A percentile compares a stretch with the other conserved stretches of the same genome.
Evolutionary conservation across 1,284 basidiomycete genomes (phyloP).

Genomic region (Cutaneotrichosporon cavernicola): DNA sequence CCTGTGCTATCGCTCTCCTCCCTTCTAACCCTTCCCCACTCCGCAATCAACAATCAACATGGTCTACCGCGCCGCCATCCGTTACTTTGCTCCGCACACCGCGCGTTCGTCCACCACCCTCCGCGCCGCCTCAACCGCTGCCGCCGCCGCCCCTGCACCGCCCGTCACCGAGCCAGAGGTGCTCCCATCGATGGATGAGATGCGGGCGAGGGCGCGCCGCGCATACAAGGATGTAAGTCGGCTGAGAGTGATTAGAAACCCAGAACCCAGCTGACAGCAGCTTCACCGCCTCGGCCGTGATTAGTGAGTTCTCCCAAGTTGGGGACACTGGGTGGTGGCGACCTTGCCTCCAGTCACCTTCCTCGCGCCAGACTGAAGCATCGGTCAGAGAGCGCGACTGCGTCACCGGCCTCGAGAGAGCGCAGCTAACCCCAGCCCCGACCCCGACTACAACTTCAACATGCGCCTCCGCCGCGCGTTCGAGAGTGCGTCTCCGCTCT

Average conservation of each 20-base stretch:
- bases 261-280: slow-evolving; percentile 19
- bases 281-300: slow-evolving; percentile 53
- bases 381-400: background rate
- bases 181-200: slow-evolving; percentile 22
- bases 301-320: slow-evolving; percentile 37
- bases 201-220: slow-evolving; percentile 46
- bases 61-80: slow-evolving; percentile 16
- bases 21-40: background rate
- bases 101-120: background rate
- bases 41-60: slow-evolving; percentile 7
- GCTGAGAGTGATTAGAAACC: background rate
- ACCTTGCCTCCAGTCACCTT: background rate
- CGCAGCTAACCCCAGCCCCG: slow-evolving; percentile 41
- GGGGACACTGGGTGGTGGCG: background rate
- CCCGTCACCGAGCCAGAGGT: slow-evolving; percentile 7
- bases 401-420: background rate
- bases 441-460: slow-evolving; percentile 52
- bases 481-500: slow-evolving; percentile 44
- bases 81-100: slow-evolving; percentile 9
- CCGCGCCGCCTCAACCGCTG: slow-evolving; percentile 18
- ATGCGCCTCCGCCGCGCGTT: slow-evolving; percentile 51
- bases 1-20: background rate
- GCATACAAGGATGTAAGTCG: slow-evolving; percentile 52
- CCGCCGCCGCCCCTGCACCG: slow-evolving; percentile 11
- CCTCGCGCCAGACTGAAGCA: background rate